These are phyloP conservation scores for Scutellaria minor DNA, from an alignment of 257 asterid species.

Conservation along the genomic window DNA sequence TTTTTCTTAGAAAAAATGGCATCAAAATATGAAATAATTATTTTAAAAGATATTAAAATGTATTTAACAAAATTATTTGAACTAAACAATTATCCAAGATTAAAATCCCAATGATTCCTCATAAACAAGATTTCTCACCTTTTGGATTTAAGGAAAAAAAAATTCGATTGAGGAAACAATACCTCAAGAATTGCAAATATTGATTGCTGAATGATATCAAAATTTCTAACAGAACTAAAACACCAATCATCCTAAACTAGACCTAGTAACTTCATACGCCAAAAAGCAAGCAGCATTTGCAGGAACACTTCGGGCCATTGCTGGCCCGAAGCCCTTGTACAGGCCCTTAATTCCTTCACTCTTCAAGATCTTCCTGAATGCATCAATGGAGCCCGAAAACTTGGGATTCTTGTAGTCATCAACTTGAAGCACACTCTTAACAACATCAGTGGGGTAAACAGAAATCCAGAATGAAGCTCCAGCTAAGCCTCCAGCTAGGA, in stretches of 20 bases:
- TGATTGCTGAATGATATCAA: background rate
- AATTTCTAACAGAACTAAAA: background rate
- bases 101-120: slow-evolving; percentile 3
- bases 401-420: slow-evolving; percentile 79
- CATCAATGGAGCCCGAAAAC: slow-evolving; percentile 69
- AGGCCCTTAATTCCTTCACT: slow-evolving; percentile 76
- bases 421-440: slow-evolving; percentile 80
- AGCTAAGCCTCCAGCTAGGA: slow-evolving; percentile 76
- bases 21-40: no score
- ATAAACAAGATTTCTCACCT: background rate
- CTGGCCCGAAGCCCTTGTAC: slow-evolving; percentile 89
- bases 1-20: no score
- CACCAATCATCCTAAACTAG: slow-evolving; percentile 66
- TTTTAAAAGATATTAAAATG: background rate
- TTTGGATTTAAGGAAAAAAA: background rate
- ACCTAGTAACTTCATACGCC: slow-evolving; percentile 78
- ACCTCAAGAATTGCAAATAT: background rate
- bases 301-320: slow-evolving; percentile 87
- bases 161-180: background rate
- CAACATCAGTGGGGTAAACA: slow-evolving; percentile 80
- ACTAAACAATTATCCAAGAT: background rate
- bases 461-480: slow-evolving; percentile 78
- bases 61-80: background rate
- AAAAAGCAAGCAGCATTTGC: slow-evolving; percentile 91
- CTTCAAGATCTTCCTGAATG: slow-evolving; percentile 69